Percentiles rank a stretch among this genome's conserved stretches.
phyloP scores from a whole-genome alignment of 495 filamentous ascomycete genomes.

The Filosporella fistucella region DNA sequence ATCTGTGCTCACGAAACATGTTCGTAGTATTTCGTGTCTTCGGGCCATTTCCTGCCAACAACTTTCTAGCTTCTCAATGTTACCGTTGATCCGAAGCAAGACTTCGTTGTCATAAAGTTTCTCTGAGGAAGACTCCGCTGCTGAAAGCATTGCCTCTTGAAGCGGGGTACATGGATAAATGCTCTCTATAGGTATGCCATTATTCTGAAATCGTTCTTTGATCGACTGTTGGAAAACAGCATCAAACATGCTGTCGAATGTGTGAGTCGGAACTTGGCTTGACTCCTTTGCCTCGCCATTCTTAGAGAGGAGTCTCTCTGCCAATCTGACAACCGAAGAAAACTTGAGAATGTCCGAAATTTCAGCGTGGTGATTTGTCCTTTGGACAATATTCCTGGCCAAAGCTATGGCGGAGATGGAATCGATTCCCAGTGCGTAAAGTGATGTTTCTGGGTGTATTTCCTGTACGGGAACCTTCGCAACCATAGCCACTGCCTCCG shows the following conservation, averaged over 20 bases:
- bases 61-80: conserved; percentile 32
- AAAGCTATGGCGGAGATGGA: conserved; percentile 75
- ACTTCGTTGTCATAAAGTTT: conserved; percentile 53
- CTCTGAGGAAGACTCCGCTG: conserved; percentile 11
- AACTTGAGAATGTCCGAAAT: conserved; percentile 62
- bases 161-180: conserved; percentile 77
- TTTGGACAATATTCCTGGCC: conserved; percentile 43
- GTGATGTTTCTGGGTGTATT: conserved; percentile 45
- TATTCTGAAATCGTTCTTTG: conserved; percentile 24
- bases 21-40: conserved; percentile 58
- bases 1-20: conserved; percentile 49
- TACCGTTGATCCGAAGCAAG: conserved; percentile 39
- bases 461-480: conserved; percentile 35
- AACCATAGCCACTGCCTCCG: conserved; percentile 43
- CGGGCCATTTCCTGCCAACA: conserved; percentile 44
- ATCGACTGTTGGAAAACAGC: conserved; percentile 29
- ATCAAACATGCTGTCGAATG: conserved; percentile 30
- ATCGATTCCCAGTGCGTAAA: conserved; percentile 68
- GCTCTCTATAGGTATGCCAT: conserved; percentile 35
- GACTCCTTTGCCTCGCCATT: background rate
- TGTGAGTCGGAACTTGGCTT: background rate
- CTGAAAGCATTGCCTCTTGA: conserved; percentile 72
- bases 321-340: conserved; percentile 52
- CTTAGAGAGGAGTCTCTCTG: conserved; percentile 6
- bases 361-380: conserved; percentile 38